Evolutionary conservation across 2,329 filamentous ascomycete genomes (phyloP).

Genomic region (Seiridium cupressi): DNA sequence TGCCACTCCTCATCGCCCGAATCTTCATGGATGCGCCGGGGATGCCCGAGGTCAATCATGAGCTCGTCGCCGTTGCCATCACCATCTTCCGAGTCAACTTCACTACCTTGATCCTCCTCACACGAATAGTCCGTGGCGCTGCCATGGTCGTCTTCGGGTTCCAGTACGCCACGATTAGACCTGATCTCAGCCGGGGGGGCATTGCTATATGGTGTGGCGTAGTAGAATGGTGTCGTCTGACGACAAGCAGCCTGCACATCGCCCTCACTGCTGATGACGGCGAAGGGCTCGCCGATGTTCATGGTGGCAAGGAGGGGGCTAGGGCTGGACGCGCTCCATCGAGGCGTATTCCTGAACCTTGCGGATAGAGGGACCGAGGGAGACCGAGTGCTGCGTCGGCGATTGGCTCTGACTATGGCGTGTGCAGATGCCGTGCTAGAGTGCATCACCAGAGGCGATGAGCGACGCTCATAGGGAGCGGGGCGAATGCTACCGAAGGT

Average conservation of each 20-base stretch:
- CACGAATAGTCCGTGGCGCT: conserved; percentile 32
- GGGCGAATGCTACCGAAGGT: conserved; percentile 21
- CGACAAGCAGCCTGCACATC: conserved; percentile 1
- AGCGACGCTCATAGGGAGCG: conserved; percentile 32
- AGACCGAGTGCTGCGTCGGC: conserved; percentile 57
- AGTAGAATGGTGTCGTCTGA: conserved; percentile 63
- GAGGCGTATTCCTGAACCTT: conserved; percentile 46
- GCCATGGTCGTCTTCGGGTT: conserved; percentile 22
- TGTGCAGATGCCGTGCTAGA: conserved; percentile 25
- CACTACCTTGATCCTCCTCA: conserved; percentile 30
- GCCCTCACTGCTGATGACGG: conserved; percentile 24
- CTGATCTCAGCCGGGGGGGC: conserved; percentile 45
- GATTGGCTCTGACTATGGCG: conserved; percentile 29
- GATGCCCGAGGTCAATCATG: conserved; percentile 27
- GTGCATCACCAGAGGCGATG: conserved; percentile 33
- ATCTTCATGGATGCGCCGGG: conserved; percentile 17
- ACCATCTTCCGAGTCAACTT: conserved; percentile 18
- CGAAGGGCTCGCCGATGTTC: conserved; percentile 29
- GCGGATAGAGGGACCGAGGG: conserved; percentile 42
- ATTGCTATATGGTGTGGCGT: conserved; percentile 73
- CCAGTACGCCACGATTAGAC: conserved; percentile 19
- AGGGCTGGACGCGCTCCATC: conserved; percentile 48
- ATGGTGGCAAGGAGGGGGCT: conserved; percentile 29
- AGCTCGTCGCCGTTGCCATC: conserved; percentile 20
- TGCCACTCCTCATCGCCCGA: conserved; percentile 21